Conservation (phyloP, 192 early-diverging fungal species). For the Backusella australiensis region DNA sequence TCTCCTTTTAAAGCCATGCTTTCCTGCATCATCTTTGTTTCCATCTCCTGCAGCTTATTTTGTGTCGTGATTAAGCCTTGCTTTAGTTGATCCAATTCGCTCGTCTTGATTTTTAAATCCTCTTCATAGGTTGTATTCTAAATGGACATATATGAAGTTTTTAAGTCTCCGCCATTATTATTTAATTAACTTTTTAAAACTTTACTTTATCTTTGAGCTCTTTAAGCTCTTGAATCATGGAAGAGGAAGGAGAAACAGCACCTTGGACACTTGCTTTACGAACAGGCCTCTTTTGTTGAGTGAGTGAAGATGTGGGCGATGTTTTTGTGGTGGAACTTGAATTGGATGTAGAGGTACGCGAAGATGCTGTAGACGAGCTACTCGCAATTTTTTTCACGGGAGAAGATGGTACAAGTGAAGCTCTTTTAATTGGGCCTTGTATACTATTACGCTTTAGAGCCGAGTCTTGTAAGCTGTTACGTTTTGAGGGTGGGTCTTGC, state of each 20-base stretch:
- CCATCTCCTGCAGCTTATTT: background rate
- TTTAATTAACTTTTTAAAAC: background rate
- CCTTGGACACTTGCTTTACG: background rate
- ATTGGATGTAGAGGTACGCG: background rate
- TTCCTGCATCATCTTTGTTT: background rate
- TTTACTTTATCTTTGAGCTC: background rate
- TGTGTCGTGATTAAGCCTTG: background rate
- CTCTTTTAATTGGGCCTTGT: background rate
- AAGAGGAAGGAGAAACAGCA: background rate
- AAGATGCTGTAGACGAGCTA: constrained; percentile 1
- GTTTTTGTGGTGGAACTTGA: constrained; percentile 1
- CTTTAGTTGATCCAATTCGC: background rate
- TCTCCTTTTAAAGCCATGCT: constrained; percentile 4
- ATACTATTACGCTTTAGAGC: background rate
- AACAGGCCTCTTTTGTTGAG: background rate
- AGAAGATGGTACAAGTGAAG: background rate
- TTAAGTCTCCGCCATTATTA: constrained; percentile 1
- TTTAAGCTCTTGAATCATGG: constrained; percentile 4
- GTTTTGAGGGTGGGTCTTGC: background rate
- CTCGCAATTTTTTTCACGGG: background rate
- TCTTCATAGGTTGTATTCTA: constrained; percentile 5
- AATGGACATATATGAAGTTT: background rate
- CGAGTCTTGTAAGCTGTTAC: background rate
- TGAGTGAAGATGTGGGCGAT: background rate
- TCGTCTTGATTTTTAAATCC: constrained; percentile 2